Percentiles rank a stretch among this genome's conserved stretches.
These are phyloP conservation scores for Baorangia bicolor DNA, from an alignment of 768 basidiomycete species.

Conservation along the genomic window DNA sequence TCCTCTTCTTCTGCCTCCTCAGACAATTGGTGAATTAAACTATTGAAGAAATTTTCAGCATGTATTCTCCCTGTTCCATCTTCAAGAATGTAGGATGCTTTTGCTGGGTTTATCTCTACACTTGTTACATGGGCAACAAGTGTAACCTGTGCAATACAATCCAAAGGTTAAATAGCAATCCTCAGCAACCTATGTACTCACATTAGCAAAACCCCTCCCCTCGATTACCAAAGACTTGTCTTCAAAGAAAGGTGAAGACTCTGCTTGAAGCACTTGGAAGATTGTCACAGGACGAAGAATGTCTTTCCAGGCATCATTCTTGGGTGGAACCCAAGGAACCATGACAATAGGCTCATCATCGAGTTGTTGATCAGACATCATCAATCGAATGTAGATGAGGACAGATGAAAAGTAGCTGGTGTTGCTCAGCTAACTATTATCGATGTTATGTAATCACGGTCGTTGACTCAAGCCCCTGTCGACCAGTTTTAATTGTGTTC, in stretches of 20 bases:
- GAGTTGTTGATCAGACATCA: conserved; percentile 10
- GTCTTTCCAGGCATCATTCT: background rate
- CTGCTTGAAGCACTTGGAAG: conserved; percentile 48
- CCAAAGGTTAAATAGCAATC: conserved; percentile 30
- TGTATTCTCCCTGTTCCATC: conserved; percentile 38
- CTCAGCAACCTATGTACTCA: conserved; percentile 2
- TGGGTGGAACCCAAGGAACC: conserved; percentile 1
- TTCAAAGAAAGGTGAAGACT: conserved; percentile 33
- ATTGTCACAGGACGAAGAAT: conserved; percentile 52
- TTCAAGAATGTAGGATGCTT: conserved; percentile 27
- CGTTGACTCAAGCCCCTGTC: background rate
- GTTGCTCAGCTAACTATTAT: background rate
- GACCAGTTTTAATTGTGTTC: background rate
- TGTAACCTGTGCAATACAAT: conserved; percentile 34
- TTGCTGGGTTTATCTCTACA: conserved; percentile 12
- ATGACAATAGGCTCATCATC: conserved; percentile 3
- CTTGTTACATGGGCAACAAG: conserved; percentile 47
- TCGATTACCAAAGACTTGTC: conserved; percentile 49
- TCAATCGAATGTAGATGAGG: background rate
- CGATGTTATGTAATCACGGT: conserved; percentile 6
- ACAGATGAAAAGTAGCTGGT: background rate
- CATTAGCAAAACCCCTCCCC: conserved; percentile 33
- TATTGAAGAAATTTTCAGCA: conserved; percentile 2
- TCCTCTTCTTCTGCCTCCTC: conserved; percentile 15
- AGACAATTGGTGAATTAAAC: background rate